Base-by-base conservation (phyloP, 768 basidiomycete genomes). In the Lactarius tabidus region DNA sequence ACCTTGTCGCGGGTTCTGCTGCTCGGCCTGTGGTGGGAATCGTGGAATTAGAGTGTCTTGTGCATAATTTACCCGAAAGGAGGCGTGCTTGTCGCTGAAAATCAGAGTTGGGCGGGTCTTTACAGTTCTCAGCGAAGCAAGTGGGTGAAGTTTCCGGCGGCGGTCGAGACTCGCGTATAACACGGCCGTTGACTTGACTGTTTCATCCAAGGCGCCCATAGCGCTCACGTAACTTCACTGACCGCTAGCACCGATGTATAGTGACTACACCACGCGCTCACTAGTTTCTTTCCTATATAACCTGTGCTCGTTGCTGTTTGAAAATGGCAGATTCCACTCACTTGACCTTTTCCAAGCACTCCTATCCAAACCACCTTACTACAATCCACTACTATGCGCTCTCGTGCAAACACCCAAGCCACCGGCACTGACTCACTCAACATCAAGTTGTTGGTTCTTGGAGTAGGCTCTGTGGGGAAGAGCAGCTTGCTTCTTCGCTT, bases 401-500 rank as follows among this genome's bases (percentile, higher is more conserved):
- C 38, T 15, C 38, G n/a, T 52, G 31, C 57, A 23, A n/a, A 20
- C 8, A 31, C 29, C 35, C 53, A 62, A 31, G n/a, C n/a, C 54
- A 54, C n/a, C 33, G 8, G 8, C 33, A 33, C 33, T 15, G 67
- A 78, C 48, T 82, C 85, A 9, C 80, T 89, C 38, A 91, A 91
- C 64, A 84, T 88, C 74, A 94, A 94, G 77, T 81, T 93, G 6
- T 82, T 93, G 8, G 78, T 93, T 23, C 92, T 93, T 60, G 90
- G 90, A 39, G 90, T 91, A 71, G 88, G 89, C 2, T 90, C 89
- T 2, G 95, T 98, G 17, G 95, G 95, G 70, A 91, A 94, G 80
- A 92, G 89, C 65, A 94, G 92, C 70, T 79, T 98, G n/a, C 75
- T 98, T 2, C 79, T 97, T 14, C 84, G 95, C 20, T 97, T 97